Percentiles rank a stretch among this genome's conserved stretches.
Evolutionary conservation across 164 flowering plant genomes (phyloP).

Genomic region (Stephania cephalantha): DNA sequence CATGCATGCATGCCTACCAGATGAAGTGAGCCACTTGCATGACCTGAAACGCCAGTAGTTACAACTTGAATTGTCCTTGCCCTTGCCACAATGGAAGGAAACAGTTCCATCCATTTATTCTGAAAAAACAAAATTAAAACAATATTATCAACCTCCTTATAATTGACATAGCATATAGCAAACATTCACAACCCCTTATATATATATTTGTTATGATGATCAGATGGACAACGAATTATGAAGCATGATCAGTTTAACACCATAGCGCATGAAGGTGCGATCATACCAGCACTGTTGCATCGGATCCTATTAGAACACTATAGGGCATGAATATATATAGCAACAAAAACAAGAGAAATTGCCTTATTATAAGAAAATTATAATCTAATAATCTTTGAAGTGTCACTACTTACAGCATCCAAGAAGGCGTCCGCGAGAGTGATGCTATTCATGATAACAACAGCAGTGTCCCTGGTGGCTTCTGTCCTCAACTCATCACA

Average conservation of each 20-base stretch:
- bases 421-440: slow-evolving; percentile 78
- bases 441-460: slow-evolving; percentile 85
- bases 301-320: no score
- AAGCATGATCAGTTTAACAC: no score
- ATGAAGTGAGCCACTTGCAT: slow-evolving; percentile 64
- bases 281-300: no score
- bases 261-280: no score
- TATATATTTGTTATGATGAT: background rate
- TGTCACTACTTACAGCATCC: slow-evolving; percentile 61
- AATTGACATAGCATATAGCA: no score
- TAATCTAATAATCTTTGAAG: background rate
- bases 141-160: background rate
- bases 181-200: background rate
- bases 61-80: slow-evolving; percentile 83
- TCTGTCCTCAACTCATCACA: slow-evolving; percentile 50
- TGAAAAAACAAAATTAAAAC: slow-evolving; percentile 17
- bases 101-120: slow-evolving; percentile 90
- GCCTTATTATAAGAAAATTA: no score
- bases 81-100: slow-evolving; percentile 69
- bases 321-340: no score
- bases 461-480: slow-evolving; percentile 57
- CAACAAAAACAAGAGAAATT: no score
- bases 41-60: slow-evolving; percentile 50
- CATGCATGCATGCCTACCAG: slow-evolving; percentile 35
- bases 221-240: background rate